A percentile compares a stretch with the other conserved stretches of the same genome.
phyloP scores from a whole-genome alignment of 495 filamentous ascomycete species.

The Usnea hakonensis region DNA sequence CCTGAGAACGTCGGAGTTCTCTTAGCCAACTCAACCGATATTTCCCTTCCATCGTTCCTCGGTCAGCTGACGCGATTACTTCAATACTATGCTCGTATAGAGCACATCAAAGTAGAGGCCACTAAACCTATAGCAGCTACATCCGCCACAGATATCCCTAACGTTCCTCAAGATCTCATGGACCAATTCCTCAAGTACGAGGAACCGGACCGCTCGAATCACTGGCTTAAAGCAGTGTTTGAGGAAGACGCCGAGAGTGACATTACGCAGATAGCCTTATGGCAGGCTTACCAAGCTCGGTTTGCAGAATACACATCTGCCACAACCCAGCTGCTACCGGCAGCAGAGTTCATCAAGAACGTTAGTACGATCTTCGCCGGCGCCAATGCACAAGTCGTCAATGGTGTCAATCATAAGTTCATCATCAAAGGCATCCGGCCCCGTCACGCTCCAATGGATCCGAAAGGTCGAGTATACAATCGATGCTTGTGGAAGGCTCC shows the following conservation, averaged over 20 bases:
- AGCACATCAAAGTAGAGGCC: slow-evolving; percentile 36
- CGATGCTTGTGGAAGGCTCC: slow-evolving; percentile 50
- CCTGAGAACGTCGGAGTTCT: slow-evolving; percentile 72
- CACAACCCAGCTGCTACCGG: slow-evolving; percentile 60
- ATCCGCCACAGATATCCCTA: slow-evolving; percentile 57
- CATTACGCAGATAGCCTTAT: slow-evolving; percentile 92
- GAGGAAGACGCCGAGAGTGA: slow-evolving; percentile 75
- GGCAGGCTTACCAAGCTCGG: slow-evolving; percentile 89
- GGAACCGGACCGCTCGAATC: slow-evolving; percentile 80
- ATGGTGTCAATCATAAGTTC: slow-evolving; percentile 56
- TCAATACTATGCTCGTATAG: slow-evolving; percentile 50
- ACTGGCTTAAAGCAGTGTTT: slow-evolving; percentile 64
- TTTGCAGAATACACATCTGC: slow-evolving; percentile 50
- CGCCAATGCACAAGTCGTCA: slow-evolving; percentile 76
- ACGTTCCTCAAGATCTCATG: slow-evolving; percentile 67
- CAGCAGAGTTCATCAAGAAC: slow-evolving; percentile 95
- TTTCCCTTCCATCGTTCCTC: slow-evolving; percentile 60
- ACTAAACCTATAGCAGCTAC: slow-evolving; percentile 42
- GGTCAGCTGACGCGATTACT: slow-evolving; percentile 70
- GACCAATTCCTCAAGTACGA: slow-evolving; percentile 63
- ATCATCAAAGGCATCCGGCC: slow-evolving; percentile 89
- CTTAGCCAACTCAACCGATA: slow-evolving; percentile 47
- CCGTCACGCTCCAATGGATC: slow-evolving; percentile 64
- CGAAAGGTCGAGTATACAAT: slow-evolving; percentile 50
- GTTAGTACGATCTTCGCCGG: slow-evolving; percentile 70